Base-by-base conservation (phyloP, 495 filamentous ascomycete species). In the Annulohypoxylon bovei region DNA sequence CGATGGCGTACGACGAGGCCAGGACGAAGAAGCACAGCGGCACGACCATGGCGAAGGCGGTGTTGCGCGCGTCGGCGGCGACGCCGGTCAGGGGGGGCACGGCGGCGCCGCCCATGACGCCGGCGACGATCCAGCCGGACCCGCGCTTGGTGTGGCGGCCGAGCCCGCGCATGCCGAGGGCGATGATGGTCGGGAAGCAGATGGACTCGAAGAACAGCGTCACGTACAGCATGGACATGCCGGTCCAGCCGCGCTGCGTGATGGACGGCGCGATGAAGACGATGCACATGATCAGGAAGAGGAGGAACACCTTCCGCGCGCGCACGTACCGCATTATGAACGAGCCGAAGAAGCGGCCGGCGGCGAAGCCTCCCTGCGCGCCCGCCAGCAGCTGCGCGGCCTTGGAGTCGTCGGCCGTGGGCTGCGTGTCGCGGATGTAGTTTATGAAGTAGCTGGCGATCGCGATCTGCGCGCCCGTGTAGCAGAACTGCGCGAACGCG, bases 171-270 rank as follows among this genome's bases (percentile, higher is more conserved):
- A 93, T 85, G 25, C 86, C 84, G 28, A 92, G 83, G 5, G 88
- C 87, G 75, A 92, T 87, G 75, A 91, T 92, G 46, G 87, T 89
- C 9, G 90, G 86, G 84, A 92, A 92, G 79, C 88, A 87, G 78
- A 81, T 84, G 28, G 84, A 87, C 72, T 90, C 90, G 77, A 90
- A 92, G 79, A 89, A 90, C 22, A 93, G 76, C 6, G 90, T 87
- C 12, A 91, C 75, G 74, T 84, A 88, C 9, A 91, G 78, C 79
- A 90, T 82, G 12, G 83, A 82, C 65, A 92, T 77, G 27, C 85
- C 85, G 18, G 80, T 81, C 62, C 85, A 81, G 4, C 84, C 85
- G 7, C 78, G 62, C 46, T 84, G 79, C 1, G 81, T 84, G 60
- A 89, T 88, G 27, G 85, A 78, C 4, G 85, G 82, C n/a, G 81